A percentile compares a stretch with the other conserved stretches of the same genome.
Conservation (phyloP, 345 rosid species). For the Aquilaria malaccensis region DNA sequence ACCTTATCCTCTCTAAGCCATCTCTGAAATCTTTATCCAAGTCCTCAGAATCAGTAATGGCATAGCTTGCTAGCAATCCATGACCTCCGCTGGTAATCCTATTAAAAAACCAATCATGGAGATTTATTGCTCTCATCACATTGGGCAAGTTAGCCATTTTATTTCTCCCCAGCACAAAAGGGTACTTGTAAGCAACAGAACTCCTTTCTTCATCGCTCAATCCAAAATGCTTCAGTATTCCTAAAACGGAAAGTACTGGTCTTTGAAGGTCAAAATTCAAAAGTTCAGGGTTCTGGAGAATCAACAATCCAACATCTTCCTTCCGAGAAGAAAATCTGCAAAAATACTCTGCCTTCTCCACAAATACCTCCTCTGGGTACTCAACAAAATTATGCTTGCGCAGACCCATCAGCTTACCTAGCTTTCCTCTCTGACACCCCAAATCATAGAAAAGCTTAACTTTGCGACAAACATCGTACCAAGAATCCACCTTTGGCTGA, state of each 20-base stretch:
- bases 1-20: conserved; percentile 32
- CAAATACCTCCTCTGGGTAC: conserved; percentile 29
- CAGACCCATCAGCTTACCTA: conserved; percentile 41
- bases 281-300: conserved; percentile 36
- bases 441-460: conserved; percentile 43
- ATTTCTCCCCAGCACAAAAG: conserved; percentile 40
- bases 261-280: conserved; percentile 40
- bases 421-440: conserved; percentile 34
- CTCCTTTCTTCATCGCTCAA: conserved; percentile 31
- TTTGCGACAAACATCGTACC: conserved; percentile 37
- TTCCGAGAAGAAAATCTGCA: conserved; percentile 37
- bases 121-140: conserved; percentile 30
- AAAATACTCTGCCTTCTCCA: conserved; percentile 34
- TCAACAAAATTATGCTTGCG: conserved; percentile 35
- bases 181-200: conserved; percentile 25
- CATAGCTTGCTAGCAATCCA: conserved; percentile 35
- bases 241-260: conserved; percentile 34
- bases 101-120: conserved; percentile 40
- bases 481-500: conserved; percentile 44
- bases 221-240: conserved; percentile 45
- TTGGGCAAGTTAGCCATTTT: conserved; percentile 59
- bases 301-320: conserved; percentile 38
- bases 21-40: conserved; percentile 30
- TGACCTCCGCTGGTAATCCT: conserved; percentile 37
- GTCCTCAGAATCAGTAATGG: conserved; percentile 36